phyloP scores from a whole-genome alignment of 2,329 filamentous ascomycete genomes.

The Clarireedia sp. region DNA sequence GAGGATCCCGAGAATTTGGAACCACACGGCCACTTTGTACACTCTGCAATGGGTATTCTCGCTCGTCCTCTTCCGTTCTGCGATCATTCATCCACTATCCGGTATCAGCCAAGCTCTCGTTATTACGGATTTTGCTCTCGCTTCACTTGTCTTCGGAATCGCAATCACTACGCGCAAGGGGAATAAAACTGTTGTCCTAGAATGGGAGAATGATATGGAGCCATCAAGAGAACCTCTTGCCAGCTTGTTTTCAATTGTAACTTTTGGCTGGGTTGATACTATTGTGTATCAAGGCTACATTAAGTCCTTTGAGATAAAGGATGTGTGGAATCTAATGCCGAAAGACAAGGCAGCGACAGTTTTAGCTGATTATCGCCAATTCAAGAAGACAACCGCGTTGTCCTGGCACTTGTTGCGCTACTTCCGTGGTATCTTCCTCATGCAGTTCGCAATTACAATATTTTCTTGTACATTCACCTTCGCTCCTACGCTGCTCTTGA shows the following conservation, averaged over 20 bases:
- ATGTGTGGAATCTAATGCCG: slow-evolving; percentile 87
- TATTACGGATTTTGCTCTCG: slow-evolving; percentile 67
- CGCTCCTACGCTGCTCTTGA: slow-evolving; percentile 81
- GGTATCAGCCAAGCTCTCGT: slow-evolving; percentile 53
- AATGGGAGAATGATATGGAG: slow-evolving; percentile 82
- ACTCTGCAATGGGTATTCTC: slow-evolving; percentile 71
- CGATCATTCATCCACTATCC: slow-evolving; percentile 68
- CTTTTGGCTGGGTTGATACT: slow-evolving; percentile 84
- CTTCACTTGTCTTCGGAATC: slow-evolving; percentile 65
- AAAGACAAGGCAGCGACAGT: slow-evolving; percentile 81
- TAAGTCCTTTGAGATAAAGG: slow-evolving; percentile 69
- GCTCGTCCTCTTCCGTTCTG: slow-evolving; percentile 74
- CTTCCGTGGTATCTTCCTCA: slow-evolving; percentile 68
- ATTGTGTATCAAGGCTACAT: slow-evolving; percentile 87
- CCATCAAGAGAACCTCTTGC: slow-evolving; percentile 82
- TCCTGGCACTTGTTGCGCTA: slow-evolving; percentile 75
- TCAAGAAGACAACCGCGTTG: slow-evolving; percentile 73
- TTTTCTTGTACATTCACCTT: slow-evolving; percentile 81
- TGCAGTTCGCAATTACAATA: slow-evolving; percentile 74
- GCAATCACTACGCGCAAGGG: slow-evolving; percentile 80
- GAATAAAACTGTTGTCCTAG: slow-evolving; percentile 79
- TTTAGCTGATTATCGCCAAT: slow-evolving; percentile 72
- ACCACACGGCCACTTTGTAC: slow-evolving; percentile 84
- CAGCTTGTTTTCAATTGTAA: slow-evolving; percentile 78
- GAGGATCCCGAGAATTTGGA: slow-evolving; percentile 72